Evolutionary conservation across 495 filamentous ascomycete species (phyloP), one percentile per base, ranked within the genome.

Genomic region (Aspergillus egyptiacus): DNA sequence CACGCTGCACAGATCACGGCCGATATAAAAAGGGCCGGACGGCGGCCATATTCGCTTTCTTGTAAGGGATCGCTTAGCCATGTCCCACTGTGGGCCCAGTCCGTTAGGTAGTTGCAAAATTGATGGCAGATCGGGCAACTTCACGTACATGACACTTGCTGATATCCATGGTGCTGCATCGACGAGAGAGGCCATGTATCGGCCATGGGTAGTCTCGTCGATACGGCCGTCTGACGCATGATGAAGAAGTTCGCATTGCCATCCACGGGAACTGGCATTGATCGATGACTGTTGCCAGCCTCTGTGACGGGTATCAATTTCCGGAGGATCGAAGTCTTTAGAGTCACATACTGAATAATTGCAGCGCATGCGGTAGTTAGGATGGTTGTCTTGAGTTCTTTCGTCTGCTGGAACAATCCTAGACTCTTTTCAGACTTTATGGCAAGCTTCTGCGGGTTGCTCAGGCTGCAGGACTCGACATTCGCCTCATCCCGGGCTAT

Each of bases 251-350:
- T 60, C 61, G 0, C 48, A 19, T 2, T 79, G 73, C 68, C 85
- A 87, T 50, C 69, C 73, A 46, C 84, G 67, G 46, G 79, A 84
- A 34, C 82, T 82, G 28, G 80, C 82, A 57, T 87, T 88, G 14
- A 76, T 76, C 15, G 82, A 78, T 14, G 80, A 81, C 60, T 85
- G 81, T 54, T 84, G 81, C 81, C 82, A 86, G 11, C 82, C 82
- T 43, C 59, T 61, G 3, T 35, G 39, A n/a, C n/a, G 30, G 3
- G 34, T 17, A 22, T 19, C 7, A 22, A 22, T n/a, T n/a, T n/a
- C n/a, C n/a, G n/a, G n/a, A n/a, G n/a, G 4, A 22, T 2, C 9
- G 6, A 5, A 11, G 13, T 17, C 27, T 11, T 19, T 14, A 1
- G 20, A 20, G 1, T 7, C 11, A 56, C 58, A 39, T 54, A 64